Evolutionary conservation across 805 yeast genomes (phyloP).

Genomic region (Komagataella mondaviorum): DNA sequence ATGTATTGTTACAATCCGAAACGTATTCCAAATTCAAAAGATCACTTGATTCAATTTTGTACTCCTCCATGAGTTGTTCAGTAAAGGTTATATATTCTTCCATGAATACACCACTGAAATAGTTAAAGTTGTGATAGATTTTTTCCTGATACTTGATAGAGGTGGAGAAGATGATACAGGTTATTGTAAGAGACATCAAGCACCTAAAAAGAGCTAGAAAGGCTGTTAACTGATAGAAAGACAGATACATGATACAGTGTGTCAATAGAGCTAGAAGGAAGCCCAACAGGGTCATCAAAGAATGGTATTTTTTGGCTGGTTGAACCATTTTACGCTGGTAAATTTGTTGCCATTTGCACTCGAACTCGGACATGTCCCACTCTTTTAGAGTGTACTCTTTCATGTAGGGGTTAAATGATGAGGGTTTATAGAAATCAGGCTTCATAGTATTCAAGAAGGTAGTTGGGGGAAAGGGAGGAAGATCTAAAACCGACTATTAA

Average conservation of each 20-base stretch:
- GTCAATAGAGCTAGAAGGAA: background rate
- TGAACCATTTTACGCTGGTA: background rate
- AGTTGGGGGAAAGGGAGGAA: background rate
- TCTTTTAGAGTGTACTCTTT: background rate
- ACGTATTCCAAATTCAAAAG: background rate
- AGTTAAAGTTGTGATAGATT: background rate
- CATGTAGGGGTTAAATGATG: background rate
- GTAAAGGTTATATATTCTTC: background rate
- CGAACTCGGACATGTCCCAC: background rate
- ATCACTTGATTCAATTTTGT: background rate
- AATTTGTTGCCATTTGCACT: background rate
- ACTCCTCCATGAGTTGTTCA: background rate
- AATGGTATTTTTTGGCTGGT: background rate
- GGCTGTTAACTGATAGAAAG: background rate
- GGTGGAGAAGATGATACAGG: background rate
- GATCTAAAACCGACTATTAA: background rate
- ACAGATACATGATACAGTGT: background rate
- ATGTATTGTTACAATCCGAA: background rate
- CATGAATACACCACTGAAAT: background rate
- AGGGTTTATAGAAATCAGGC: background rate
- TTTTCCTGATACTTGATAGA: background rate
- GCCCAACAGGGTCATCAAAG: background rate
- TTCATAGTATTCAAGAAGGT: background rate
- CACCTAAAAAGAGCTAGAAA: background rate
- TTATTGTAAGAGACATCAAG: background rate